phyloP scores from a whole-genome alignment of 805 yeast genomes.

The Kazachstania taianensis region DNA sequence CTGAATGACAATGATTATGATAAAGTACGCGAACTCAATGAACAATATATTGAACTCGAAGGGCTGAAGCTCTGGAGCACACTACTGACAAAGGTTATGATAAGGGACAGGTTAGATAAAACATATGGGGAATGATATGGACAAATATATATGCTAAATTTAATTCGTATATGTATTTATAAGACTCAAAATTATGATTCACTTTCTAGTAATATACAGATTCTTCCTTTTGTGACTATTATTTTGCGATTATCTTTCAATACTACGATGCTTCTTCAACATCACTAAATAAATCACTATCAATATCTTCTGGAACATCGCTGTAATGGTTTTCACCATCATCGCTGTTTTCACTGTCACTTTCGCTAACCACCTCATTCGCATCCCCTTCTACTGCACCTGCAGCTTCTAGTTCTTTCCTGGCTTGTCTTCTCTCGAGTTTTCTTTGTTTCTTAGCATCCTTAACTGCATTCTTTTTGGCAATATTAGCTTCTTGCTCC shows the following conservation, averaged over 20 bases:
- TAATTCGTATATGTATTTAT: background rate
- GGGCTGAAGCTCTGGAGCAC: conserved; percentile 12
- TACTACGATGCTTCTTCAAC: conserved; percentile 22
- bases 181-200: background rate
- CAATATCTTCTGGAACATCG: conserved; percentile 37
- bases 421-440: conserved; percentile 40
- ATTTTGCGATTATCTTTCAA: background rate
- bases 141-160: background rate
- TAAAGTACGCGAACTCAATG: conserved; percentile 3
- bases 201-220: background rate
- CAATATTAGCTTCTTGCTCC: conserved; percentile 70
- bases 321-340: conserved; percentile 31
- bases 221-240: background rate
- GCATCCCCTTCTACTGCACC: conserved; percentile 22
- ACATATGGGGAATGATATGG: conserved; percentile 4
- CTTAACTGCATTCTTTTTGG: conserved; percentile 62
- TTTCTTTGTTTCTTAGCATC: conserved; percentile 64
- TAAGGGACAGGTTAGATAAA: conserved; percentile 7
- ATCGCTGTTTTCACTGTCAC: conserved; percentile 23
- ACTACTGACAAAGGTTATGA: conserved; percentile 6
- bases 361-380: conserved; percentile 10
- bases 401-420: conserved; percentile 20
- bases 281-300: conserved; percentile 39
- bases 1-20: conserved; percentile 9
- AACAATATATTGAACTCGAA: conserved; percentile 3